A percentile compares a stretch with the other conserved stretches of the same genome.
These are phyloP conservation scores for Suillus bovinus DNA, from an alignment of 768 basidiomycete genomes.

Conservation along the genomic window DNA sequence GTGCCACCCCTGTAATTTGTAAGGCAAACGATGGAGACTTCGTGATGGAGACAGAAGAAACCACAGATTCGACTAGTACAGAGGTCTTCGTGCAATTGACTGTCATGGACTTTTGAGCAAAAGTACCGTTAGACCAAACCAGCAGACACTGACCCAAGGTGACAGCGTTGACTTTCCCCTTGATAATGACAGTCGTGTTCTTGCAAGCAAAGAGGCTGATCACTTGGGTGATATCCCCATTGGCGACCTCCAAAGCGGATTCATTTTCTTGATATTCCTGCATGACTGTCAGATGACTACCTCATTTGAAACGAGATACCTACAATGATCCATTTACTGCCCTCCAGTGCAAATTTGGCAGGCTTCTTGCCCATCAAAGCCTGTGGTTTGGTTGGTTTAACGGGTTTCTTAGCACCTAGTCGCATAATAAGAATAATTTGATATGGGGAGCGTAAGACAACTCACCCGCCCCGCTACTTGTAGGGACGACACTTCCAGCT, in stretches of 20 bases:
- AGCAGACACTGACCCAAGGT: slow-evolving; percentile 63
- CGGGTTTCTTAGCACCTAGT: slow-evolving; percentile 59
- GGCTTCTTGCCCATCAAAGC: slow-evolving; percentile 89
- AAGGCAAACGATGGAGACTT: slow-evolving; percentile 91
- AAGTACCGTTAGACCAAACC: neutral
- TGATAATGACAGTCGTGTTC: slow-evolving; percentile 76
- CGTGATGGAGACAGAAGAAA: slow-evolving; percentile 88
- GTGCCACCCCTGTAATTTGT: slow-evolving; percentile 87
- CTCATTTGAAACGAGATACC: slow-evolving; percentile 24
- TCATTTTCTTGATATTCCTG: slow-evolving; percentile 95
- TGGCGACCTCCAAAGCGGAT: slow-evolving; percentile 64
- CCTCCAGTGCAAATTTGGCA: slow-evolving; percentile 83
- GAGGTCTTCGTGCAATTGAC: slow-evolving; percentile 89
- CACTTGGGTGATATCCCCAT: slow-evolving; percentile 76
- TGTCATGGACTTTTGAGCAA: slow-evolving; percentile 30
- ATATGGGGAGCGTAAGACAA: slow-evolving; percentile 25
- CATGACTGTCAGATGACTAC: neutral
- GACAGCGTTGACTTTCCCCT: slow-evolving; percentile 95
- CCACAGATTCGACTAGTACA: slow-evolving; percentile 86
- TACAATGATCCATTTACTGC: slow-evolving; percentile 93
- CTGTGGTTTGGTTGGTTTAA: slow-evolving; percentile 83
- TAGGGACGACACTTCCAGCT: slow-evolving; percentile 51
- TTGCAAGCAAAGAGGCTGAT: slow-evolving; percentile 93
- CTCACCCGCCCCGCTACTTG: slow-evolving; percentile 31
- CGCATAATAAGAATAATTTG: neutral